Base-by-base conservation (phyloP, 202 grass and related monocot genomes). In the Schoenoplectus triqueter region DNA sequence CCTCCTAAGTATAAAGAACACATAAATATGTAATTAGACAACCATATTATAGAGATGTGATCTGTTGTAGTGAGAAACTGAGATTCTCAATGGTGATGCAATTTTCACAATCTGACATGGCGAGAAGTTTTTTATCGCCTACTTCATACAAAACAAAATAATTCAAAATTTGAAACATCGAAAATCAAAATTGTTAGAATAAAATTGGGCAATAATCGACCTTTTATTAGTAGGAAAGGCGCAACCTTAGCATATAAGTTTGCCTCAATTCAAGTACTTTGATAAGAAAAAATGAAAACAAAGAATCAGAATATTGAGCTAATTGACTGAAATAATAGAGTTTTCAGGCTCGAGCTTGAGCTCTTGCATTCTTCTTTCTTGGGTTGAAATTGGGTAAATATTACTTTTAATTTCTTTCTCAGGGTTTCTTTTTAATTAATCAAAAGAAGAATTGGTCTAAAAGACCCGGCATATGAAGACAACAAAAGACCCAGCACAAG, bases 61-160 rank as follows among this genome's bases (percentile, higher is more conserved):
- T 31, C 31, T 31, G 31, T 31, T 31, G 31, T 31, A 31, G 31
- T 31, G 31, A 31, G 31, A 31, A 82, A 83, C 89, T 85, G 85
- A 98, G 86, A 90, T 98, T 89, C 85, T 98, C 88, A 48, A 98
- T 61, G 91, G 92, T 14, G 92, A 92, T 75, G 95, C 91, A 82
- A 88, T 92, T 82, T 93, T 95, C 42, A 90, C 88, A 75, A 95
- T 88, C 86, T 98, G 92, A 13, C 64, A 90, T 6, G 95, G 88
- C 0, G 91, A 95, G 10, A 91, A 81, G 88, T 93, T 95, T 86
- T 95, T 98, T 88, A 98, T 78, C 8, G 31, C 91, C 95, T 98
- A 78, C 48, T 80, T 44, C 4, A 10, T 20, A 0, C 9, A 73
- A 73, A 51, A 73, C 8, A 31, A 31, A 50, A 5, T 20, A 73